Base-by-base conservation (phyloP, 805 yeast genomes). In the Kazachstania viticola region DNA sequence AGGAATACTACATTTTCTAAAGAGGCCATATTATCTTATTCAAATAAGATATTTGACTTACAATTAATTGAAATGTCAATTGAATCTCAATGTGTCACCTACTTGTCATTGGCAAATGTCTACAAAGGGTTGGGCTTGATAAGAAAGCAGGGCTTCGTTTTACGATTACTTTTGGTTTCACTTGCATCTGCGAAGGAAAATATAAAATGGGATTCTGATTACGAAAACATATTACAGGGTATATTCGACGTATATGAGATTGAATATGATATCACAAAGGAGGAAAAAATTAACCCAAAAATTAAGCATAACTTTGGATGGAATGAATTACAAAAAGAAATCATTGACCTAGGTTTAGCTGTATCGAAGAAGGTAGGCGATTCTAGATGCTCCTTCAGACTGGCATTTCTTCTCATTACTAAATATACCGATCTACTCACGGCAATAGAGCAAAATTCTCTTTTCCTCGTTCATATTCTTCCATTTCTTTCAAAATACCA, bases 121-220 rank as follows among this genome's bases (percentile, higher is more conserved):
- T 84, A 77, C 51, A 62, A 71, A 2, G 69, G 67, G 19, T 60
- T 84, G 29, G 74, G 75, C 1, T 64, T 79, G 46, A 34, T 48
- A 9, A 64, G 96, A 38, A 87, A 85, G 44, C 66, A 74, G 40
- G 73, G 81, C 0, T 73, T 87, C 39, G 65, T 80, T 24, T 54
- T 84, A 3, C 67, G 85, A 28, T 69, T 74, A n/a, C 55, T 85
- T 19, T 55, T 87, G 17, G 66, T 69, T 5, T 57, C 71, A 2
- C 45, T 76, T 9, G 47, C 64, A 3, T 68, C 76, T 1, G 60
- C 63, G 19, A 36, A 65, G 9, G 38, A 34, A 13, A 32, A 39
- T 13, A 18, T 44, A 21, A 14, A 19, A 17, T 44, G 49, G 48
- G 43, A 50, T 27, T 41, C 51, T 3, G 58, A 61, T 14, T 53